phyloP scores from a whole-genome alignment of 257 asterid genomes.

The Dorcoceras hygrometricum region DNA sequence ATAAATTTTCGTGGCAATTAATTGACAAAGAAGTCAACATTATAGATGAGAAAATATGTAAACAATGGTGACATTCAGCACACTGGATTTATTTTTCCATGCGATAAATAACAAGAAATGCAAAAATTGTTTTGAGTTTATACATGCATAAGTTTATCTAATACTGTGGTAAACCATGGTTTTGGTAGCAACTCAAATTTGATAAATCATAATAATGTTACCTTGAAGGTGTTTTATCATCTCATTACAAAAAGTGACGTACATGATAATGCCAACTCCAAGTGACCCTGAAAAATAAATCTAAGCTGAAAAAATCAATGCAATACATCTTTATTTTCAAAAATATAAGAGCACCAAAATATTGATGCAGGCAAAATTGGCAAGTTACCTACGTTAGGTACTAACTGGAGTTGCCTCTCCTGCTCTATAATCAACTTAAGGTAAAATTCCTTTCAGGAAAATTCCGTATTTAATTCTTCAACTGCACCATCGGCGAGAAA shows the following conservation, averaged over 20 bases:
- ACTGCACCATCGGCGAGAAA: constrained; percentile 48
- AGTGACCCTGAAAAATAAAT: not conserved
- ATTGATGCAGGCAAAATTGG: not conserved
- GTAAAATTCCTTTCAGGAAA: not conserved
- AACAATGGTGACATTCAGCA: not conserved
- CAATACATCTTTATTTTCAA: not conserved
- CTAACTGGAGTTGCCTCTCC: constrained; percentile 1
- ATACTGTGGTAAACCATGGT: not conserved
- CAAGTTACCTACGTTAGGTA: not conserved
- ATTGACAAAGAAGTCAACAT: not conserved
- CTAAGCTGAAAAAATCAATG: not conserved
- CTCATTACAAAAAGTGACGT: not conserved
- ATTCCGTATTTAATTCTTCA: constrained; percentile 31
- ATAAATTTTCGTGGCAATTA: not conserved
- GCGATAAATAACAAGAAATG: not conserved
- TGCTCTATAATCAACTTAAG: constrained; percentile 17
- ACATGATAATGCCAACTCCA: not conserved
- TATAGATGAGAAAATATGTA: not conserved
- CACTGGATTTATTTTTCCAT: too few species aligned
- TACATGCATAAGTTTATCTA: not conserved
- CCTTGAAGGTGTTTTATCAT: not conserved
- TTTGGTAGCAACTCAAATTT: not conserved
- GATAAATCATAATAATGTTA: not conserved
- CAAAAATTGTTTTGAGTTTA: too few species aligned
- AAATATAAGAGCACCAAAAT: not conserved